phyloP scores from a whole-genome alignment of 129 eudicot species.

The Lactuca sativa region DNA sequence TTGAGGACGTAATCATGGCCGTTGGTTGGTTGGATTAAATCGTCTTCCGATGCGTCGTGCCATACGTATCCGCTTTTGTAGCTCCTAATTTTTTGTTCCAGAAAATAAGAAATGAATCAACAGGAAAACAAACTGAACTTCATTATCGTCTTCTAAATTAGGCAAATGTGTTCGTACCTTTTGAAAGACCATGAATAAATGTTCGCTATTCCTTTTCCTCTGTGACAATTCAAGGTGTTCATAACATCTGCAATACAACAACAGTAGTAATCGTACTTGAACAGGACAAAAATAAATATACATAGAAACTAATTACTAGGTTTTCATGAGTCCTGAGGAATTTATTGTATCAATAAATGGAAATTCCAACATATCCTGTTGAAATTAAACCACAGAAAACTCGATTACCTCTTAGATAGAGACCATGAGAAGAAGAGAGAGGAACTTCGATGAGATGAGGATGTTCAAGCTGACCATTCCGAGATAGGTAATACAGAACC shows the following conservation, averaged over 20 bases:
- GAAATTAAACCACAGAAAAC: background rate
- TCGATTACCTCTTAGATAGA: slow-evolving; percentile 54
- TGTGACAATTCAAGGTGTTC: slow-evolving; percentile 41
- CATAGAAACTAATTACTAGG: background rate
- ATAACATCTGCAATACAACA: slow-evolving; percentile 38
- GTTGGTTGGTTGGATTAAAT: slow-evolving; percentile 44
- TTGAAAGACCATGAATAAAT: slow-evolving; percentile 67
- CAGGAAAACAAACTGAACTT: background rate
- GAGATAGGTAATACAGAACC: slow-evolving; percentile 57
- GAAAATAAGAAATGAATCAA: background rate
- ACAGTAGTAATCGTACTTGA: too few species aligned
- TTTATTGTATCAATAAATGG: too few species aligned
- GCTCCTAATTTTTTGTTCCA: slow-evolving; percentile 36
- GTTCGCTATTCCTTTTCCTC: slow-evolving; percentile 55
- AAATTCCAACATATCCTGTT: too few species aligned
- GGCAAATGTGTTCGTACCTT: slow-evolving; percentile 29
- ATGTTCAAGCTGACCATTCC: slow-evolving; percentile 68
- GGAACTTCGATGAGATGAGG: slow-evolving; percentile 76
- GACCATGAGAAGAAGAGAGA: slow-evolving; percentile 44
- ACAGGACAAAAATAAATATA: background rate
- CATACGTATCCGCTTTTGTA: slow-evolving; percentile 62
- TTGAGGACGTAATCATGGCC: slow-evolving; percentile 48
- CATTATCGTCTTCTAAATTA: background rate
- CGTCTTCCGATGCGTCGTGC: slow-evolving; percentile 51
- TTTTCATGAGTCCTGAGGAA: background rate